phyloP scores from a whole-genome alignment of 2,329 filamentous ascomycete species.

The Ascochyta viciae-villosae region DNA sequence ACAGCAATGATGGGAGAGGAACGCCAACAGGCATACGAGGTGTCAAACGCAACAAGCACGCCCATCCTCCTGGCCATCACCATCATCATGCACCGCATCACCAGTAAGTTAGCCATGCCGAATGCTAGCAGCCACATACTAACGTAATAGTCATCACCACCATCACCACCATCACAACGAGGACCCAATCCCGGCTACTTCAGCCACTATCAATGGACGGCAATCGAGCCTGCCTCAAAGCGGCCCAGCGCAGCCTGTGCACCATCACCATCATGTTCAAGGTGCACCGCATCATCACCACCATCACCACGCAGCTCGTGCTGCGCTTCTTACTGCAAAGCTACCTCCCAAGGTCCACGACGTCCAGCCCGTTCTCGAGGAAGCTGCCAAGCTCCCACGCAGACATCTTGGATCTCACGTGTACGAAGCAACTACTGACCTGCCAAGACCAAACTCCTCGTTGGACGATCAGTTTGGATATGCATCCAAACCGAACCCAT shows the following conservation, averaged over 20 bases:
- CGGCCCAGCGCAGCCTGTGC: conserved; percentile 36
- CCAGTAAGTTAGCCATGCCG: conserved; percentile 53
- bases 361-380: conserved; percentile 67
- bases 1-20: conserved; percentile 68
- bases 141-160: conserved; percentile 63
- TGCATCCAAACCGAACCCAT: conserved; percentile 68
- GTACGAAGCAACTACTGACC: conserved; percentile 72
- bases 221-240: conserved; percentile 41
- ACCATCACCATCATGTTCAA: conserved; percentile 51
- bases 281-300: conserved; percentile 45
- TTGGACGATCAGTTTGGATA: conserved; percentile 64
- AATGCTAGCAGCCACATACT: conserved; percentile 25
- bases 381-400: conserved; percentile 73
- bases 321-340: conserved; percentile 54
- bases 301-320: conserved; percentile 38
- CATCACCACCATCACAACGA: conserved; percentile 65
- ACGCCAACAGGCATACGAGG: conserved; percentile 71
- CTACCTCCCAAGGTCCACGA: conserved; percentile 69
- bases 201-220: conserved; percentile 32
- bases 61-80: conserved; percentile 60
- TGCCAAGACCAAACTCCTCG: conserved; percentile 51
- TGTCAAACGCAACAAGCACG: conserved; percentile 65
- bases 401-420: conserved; percentile 84
- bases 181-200: conserved; percentile 35
- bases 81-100: conserved; percentile 63